Conservation (phyloP, 495 filamentous ascomycete genomes). For the Penicillium pulvis region DNA sequence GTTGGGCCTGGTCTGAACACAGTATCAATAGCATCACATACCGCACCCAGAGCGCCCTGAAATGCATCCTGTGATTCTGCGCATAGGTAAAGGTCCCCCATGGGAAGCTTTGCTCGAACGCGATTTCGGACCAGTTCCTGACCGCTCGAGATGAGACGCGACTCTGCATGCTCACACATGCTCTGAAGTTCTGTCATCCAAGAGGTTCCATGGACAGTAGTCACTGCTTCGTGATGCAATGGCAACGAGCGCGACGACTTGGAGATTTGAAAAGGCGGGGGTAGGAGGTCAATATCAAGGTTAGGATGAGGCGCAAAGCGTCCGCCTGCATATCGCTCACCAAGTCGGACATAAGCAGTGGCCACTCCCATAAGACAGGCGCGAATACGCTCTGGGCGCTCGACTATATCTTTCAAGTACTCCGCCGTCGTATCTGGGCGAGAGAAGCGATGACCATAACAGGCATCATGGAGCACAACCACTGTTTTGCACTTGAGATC, state of each 20-base stretch:
- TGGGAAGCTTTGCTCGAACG: slow-evolving; percentile 60
- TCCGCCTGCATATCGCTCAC: slow-evolving; percentile 76
- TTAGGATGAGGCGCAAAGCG: slow-evolving; percentile 63
- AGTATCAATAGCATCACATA: slow-evolving; percentile 87
- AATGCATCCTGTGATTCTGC: slow-evolving; percentile 82
- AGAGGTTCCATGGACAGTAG: slow-evolving; percentile 77
- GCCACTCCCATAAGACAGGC: slow-evolving; percentile 80
- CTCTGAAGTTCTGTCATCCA: slow-evolving; percentile 90
- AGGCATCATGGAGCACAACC: slow-evolving; percentile 86
- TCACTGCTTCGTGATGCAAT: slow-evolving; percentile 69
- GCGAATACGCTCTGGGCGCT: slow-evolving; percentile 88
- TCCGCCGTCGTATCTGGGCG: slow-evolving; percentile 71
- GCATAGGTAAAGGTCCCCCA: slow-evolving; percentile 88
- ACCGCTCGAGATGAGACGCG: slow-evolving; percentile 67
- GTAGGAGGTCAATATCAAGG: slow-evolving; percentile 48
- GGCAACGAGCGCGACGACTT: slow-evolving; percentile 68
- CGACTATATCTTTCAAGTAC: slow-evolving; percentile 75
- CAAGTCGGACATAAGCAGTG: slow-evolving; percentile 85
- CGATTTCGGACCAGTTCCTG: slow-evolving; percentile 73
- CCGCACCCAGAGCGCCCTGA: slow-evolving; percentile 84
- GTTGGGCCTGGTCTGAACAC: slow-evolving; percentile 65
- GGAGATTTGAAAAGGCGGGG: slow-evolving; percentile 71
- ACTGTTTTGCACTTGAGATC: slow-evolving; percentile 63
- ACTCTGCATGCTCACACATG: slow-evolving; percentile 79
- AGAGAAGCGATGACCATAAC: slow-evolving; percentile 89